phyloP scores from a whole-genome alignment of 495 filamentous ascomycete genomes.

The Margaritispora aquatica region DNA sequence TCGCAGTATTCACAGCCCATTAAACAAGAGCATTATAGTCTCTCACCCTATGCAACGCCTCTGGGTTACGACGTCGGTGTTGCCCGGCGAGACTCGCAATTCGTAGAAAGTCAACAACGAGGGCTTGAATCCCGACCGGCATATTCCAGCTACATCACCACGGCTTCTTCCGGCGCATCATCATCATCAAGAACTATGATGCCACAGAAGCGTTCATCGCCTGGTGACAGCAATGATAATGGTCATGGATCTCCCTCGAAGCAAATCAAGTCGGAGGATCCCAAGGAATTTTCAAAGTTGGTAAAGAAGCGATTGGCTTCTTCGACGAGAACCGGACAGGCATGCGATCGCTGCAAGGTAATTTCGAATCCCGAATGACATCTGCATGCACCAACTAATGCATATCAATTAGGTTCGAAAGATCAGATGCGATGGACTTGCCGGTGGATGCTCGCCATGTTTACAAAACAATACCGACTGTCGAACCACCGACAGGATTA shows the following conservation, averaged over 20 bases:
- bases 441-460: constrained; percentile 71
- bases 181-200: no score
- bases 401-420: constrained; percentile 59
- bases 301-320: constrained; percentile 58
- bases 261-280: constrained; percentile 39
- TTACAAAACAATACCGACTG: constrained; percentile 64
- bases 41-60: constrained; percentile 11
- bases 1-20: neutral
- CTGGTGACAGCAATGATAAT: neutral
- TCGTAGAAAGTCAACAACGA: constrained; percentile 4
- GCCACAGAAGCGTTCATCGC: constrained; percentile 15
- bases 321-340: constrained; percentile 71
- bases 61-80: constrained; percentile 47
- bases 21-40: constrained; percentile 6
- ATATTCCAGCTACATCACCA: constrained; percentile 1
- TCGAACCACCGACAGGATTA: constrained; percentile 79
- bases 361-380: constrained; percentile 19
- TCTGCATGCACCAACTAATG: neutral
- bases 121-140: neutral
- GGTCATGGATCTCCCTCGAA: constrained; percentile 24
- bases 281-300: constrained; percentile 60
- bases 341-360: constrained; percentile 90
- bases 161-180: constrained; percentile 4
- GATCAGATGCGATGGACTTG: constrained; percentile 71
- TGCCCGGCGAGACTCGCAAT: constrained; percentile 56